Evolutionary conservation across 371 early-diverging fungal genomes (phyloP), one percentile per base, ranked within the genome.

Genomic region (Furculomyces boomerangus): DNA sequence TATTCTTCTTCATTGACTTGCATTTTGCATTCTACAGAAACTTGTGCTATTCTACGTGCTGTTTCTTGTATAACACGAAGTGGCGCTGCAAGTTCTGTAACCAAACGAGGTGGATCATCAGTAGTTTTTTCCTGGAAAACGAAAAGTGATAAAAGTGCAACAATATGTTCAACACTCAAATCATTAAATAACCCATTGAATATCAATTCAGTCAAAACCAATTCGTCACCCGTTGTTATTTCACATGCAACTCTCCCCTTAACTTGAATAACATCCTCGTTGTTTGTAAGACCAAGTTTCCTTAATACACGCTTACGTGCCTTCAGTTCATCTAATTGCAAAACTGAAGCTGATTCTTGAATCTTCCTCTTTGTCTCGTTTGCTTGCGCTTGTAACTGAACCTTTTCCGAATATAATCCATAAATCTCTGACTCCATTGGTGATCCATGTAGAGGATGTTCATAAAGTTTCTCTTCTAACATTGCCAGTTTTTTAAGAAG

Each of bases 171-270:
- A 1, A 85, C 82, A 0, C 84, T 76, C 55, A 99, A 71, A 53
- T 94, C 92, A 46, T 85, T 89, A 69, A 99, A 99, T 0, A 89
- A 88, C 57, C 97, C 94, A 67, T 95, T 89, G 73, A 99, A 93
- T 30, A 99, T 86, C 86, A 99, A 82, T 76, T 99, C 99, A 0
- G 99, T 98, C 55, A 99, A 71, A 50, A 99, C 57, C 32, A 99
- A 71, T 68, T 97, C 98, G 69, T 99, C 99, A 18, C 96, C 99
- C 2, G 90, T 79, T 28, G 88, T 88, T 56, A 99, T 93, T 73
- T 99, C 99, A 64, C 99, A 99, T 1, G 99, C 99, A 8, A 99
- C 96, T 57, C 97, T 87, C 30, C 98, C 98, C 72, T 97, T 97
- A 74, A 94, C 78, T 56, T 90, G 86, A 55, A 97, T 85, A 24